Evolutionary conservation across 805 yeast genomes (phyloP).

Genomic region (Novakomyces olei): DNA sequence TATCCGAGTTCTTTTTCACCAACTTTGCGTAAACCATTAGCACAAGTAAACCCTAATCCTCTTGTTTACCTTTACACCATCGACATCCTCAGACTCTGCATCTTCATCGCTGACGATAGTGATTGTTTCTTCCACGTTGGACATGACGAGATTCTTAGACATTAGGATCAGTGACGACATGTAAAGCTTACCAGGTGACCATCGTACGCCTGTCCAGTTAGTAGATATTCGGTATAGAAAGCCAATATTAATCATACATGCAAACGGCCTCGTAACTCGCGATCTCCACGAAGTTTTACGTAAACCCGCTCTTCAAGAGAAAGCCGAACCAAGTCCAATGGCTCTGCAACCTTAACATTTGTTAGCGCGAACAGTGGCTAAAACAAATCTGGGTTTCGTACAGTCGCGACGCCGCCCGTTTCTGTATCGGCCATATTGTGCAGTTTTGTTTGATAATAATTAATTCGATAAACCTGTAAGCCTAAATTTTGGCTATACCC

Average conservation of each 20-base stretch:
- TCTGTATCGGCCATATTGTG: too few species aligned
- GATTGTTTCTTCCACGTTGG: conserved; percentile 76
- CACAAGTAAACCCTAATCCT: not conserved
- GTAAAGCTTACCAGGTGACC: conserved; percentile 2
- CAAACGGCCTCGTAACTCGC: conserved; percentile 73
- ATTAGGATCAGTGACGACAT: not conserved
- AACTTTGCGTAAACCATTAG: conserved; percentile 16
- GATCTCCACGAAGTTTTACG: conserved; percentile 80
- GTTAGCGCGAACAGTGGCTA: too few species aligned
- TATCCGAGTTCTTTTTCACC: conserved; percentile 40
- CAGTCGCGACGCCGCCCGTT: too few species aligned
- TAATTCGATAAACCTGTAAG: too few species aligned
- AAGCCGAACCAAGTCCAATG: conserved; percentile 71
- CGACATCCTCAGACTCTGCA: conserved; percentile 14
- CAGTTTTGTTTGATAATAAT: too few species aligned
- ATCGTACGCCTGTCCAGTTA: conserved; percentile 3
- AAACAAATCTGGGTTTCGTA: too few species aligned
- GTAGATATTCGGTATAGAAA: not conserved
- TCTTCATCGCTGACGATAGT: conserved; percentile 33
- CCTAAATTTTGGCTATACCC: too few species aligned
- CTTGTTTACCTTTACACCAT: not conserved
- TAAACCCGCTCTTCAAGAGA: conserved; percentile 70
- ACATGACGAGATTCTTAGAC: conserved; percentile 51
- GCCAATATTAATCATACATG: conserved; percentile 29
- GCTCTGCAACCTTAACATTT: conserved; percentile 27